Evolutionary conservation across 768 basidiomycete genomes (phyloP).

Genomic region (Mycena albidolilacea): DNA sequence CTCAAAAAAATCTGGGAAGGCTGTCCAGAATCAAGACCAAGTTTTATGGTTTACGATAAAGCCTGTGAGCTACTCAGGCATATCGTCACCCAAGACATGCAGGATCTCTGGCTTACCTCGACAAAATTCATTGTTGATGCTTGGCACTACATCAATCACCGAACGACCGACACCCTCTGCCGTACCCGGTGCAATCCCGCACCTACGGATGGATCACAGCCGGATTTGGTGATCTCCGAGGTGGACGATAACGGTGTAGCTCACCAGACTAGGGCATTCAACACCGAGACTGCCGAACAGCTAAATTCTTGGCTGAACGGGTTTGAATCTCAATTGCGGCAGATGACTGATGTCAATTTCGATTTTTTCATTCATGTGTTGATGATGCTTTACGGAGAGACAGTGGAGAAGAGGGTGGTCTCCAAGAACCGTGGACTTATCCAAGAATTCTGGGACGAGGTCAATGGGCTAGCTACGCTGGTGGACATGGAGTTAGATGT

Average conservation of each 20-base stretch:
- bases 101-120: slow-evolving; percentile 24
- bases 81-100: slow-evolving; percentile 15
- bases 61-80: slow-evolving; percentile 31
- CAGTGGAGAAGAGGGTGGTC: no score
- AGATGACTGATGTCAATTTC: neutral
- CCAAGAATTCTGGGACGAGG: no score
- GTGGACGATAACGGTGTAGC: slow-evolving; percentile 17
- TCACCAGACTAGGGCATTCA: slow-evolving; percentile 37
- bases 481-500: no score
- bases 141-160: slow-evolving; percentile 31
- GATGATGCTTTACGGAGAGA: no score
- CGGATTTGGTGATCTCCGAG: slow-evolving; percentile 32
- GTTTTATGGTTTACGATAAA: slow-evolving; percentile 37
- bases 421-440: no score
- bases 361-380: no score
- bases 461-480: no score
- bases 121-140: slow-evolving; percentile 41
- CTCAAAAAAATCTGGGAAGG: slow-evolving; percentile 27
- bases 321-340: slow-evolving; percentile 10
- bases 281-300: slow-evolving; percentile 35
- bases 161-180: slow-evolving; percentile 29
- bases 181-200: slow-evolving; percentile 32
- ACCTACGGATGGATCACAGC: slow-evolving; percentile 37
- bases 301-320: slow-evolving; percentile 14
- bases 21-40: slow-evolving; percentile 5